Evolutionary conservation across 108 stramenopile genomes (phyloP).

Genomic region (Nitzschia inconspicua): DNA sequence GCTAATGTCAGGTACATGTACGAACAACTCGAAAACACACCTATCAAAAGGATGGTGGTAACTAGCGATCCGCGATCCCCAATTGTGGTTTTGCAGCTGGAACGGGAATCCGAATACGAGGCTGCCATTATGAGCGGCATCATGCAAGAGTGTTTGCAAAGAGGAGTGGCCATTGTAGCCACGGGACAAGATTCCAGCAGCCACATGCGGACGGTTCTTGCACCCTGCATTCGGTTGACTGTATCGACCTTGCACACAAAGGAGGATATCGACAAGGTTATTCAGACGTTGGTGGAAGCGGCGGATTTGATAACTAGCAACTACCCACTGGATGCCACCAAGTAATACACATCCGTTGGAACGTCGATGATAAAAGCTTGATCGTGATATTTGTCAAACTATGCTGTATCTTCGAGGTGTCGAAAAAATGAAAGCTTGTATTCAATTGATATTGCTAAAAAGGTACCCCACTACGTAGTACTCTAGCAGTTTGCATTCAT

Average conservation of each 20-base stretch:
- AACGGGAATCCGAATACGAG: conserved; percentile 51
- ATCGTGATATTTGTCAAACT: too few relatives aligned
- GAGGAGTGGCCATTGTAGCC: conserved; percentile 68
- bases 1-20: conserved; percentile 44
- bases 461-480: too few relatives aligned
- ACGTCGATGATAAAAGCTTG: too few relatives aligned
- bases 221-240: conserved; percentile 74
- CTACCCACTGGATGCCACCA: conserved; percentile 21
- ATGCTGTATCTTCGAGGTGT: too few relatives aligned
- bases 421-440: too few relatives aligned
- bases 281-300: conserved; percentile 18
- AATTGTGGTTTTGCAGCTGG: conserved; percentile 70
- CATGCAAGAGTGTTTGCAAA: conserved; percentile 53
- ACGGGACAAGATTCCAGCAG: conserved; percentile 14
- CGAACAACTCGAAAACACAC: conserved; percentile 22
- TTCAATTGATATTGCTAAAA: too few relatives aligned
- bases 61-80: conserved; percentile 75
- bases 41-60: conserved; percentile 36
- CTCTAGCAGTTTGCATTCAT: too few relatives aligned
- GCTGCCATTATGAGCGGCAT: conserved; percentile 60
- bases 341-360: too few relatives aligned
- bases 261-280: conserved; percentile 59
- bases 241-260: conserved; percentile 63
- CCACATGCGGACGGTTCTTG: conserved; percentile 55
- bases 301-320: conserved; percentile 11